phyloP scores from a whole-genome alignment of 306 rosid genomes.

The Abrus precatorius region DNA sequence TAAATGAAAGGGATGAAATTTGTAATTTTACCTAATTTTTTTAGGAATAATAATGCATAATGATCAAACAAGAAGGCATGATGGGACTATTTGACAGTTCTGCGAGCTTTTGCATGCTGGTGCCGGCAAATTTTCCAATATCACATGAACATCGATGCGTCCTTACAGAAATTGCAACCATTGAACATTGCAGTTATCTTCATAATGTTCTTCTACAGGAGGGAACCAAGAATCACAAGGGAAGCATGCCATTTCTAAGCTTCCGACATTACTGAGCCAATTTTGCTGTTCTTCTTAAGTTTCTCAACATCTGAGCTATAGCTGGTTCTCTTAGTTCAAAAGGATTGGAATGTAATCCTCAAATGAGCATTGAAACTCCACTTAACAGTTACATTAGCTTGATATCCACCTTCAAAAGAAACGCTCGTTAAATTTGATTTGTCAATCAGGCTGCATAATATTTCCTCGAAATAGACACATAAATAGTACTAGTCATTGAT shows the following conservation, averaged over 20 bases:
- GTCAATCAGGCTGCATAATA: conserved; percentile 45
- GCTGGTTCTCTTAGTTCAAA: conserved; percentile 64
- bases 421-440: conserved; percentile 24
- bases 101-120: too few species aligned
- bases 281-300: conserved; percentile 39
- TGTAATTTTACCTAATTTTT: background rate
- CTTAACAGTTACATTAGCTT: conserved; percentile 60
- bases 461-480: conserved; percentile 41
- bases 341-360: conserved; percentile 51
- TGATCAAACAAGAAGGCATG: background rate
- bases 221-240: background rate
- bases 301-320: conserved; percentile 55
- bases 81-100: background rate
- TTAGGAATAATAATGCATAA: background rate
- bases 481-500: background rate
- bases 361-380: conserved; percentile 57
- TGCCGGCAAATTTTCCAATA: background rate
- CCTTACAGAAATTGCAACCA: background rate
- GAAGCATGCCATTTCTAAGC: conserved; percentile 29
- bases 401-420: conserved; percentile 68
- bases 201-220: too few species aligned
- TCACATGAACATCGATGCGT: background rate
- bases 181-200: conserved; percentile 21
- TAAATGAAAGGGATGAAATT: background rate
- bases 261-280: conserved; percentile 34